Percentiles rank a stretch among this genome's conserved stretches.
phyloP scores from a whole-genome alignment of 1,284 basidiomycete genomes.

The Trichosporon faecale region DNA sequence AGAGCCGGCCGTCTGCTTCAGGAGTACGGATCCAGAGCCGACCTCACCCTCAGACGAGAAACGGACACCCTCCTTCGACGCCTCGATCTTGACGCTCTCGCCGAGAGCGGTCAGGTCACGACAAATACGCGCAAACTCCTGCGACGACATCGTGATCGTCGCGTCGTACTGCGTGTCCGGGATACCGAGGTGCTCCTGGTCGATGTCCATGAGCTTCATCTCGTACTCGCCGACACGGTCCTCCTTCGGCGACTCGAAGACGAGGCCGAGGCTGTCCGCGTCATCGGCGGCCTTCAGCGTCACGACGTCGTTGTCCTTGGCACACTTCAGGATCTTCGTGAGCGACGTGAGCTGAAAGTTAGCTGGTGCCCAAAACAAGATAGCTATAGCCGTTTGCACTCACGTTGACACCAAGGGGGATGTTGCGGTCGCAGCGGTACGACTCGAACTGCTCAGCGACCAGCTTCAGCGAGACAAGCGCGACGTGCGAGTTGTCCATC shows the following conservation, averaged over 20 bases:
- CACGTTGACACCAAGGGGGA: constrained; percentile 84
- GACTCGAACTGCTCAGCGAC: constrained; percentile 72
- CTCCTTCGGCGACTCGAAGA: constrained; percentile 85
- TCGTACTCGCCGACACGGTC: constrained; percentile 97
- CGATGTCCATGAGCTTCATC: constrained; percentile 99
- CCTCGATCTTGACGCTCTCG: constrained; percentile 93
- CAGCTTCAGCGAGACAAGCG: constrained; percentile 72
- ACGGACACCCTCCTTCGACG: constrained; percentile 92
- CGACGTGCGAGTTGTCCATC: constrained; percentile 99
- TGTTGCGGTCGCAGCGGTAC: constrained; percentile 93
- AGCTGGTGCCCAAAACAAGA: constrained; percentile 3
- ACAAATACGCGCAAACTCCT: constrained; percentile 89
- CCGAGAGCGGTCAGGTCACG: constrained; percentile 89
- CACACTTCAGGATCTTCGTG: constrained; percentile 95
- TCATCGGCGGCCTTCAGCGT: constrained; percentile 90
- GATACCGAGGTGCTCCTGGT: constrained; percentile 90
- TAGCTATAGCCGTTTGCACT: constrained; percentile 20
- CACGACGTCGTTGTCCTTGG: constrained; percentile 92
- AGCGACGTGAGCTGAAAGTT: constrained; percentile 65
- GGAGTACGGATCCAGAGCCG: constrained; percentile 81
- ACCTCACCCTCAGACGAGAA: constrained; percentile 93
- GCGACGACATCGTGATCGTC: constrained; percentile 79
- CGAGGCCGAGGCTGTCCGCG: constrained; percentile 81
- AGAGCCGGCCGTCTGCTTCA: constrained; percentile 65
- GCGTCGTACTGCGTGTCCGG: constrained; percentile 99